These are phyloP conservation scores for Cerrena zonata DNA, from an alignment of 1,284 basidiomycete species.

Conservation along the genomic window DNA sequence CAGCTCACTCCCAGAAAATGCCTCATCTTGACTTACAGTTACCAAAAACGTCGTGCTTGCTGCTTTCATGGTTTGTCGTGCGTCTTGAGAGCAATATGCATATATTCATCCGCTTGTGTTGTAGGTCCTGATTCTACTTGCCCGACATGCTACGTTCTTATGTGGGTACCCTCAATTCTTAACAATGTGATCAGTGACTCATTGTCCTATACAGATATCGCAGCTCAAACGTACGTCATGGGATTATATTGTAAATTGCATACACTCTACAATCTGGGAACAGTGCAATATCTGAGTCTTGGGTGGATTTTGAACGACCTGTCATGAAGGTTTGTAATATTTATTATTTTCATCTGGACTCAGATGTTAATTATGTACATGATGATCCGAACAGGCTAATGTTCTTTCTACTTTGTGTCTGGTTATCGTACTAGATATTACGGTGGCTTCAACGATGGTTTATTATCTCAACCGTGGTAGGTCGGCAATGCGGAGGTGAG, in stretches of 20 bases:
- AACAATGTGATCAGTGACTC: not conserved
- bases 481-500: not conserved
- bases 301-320: not conserved
- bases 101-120: not conserved
- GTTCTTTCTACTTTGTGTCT: not conserved
- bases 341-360: not conserved
- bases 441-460: not conserved
- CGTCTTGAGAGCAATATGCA: not conserved
- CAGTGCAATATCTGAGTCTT: not conserved
- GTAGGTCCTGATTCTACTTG: not conserved
- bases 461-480: not conserved
- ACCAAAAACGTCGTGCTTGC: not conserved
- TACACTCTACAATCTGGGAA: too few species aligned
- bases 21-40: not conserved
- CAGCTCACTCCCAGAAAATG: not conserved
- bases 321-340: not conserved
- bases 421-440: not conserved
- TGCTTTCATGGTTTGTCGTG: not conserved
- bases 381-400: not conserved
- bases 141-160: not conserved
- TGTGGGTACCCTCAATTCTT: not conserved
- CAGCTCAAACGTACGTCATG: not conserved
- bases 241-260: not conserved
- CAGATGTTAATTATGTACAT: not conserved
- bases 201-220: not conserved